phyloP scores from a whole-genome alignment of 1,284 basidiomycete genomes.

The Cryptococcus amylolentus region DNA sequence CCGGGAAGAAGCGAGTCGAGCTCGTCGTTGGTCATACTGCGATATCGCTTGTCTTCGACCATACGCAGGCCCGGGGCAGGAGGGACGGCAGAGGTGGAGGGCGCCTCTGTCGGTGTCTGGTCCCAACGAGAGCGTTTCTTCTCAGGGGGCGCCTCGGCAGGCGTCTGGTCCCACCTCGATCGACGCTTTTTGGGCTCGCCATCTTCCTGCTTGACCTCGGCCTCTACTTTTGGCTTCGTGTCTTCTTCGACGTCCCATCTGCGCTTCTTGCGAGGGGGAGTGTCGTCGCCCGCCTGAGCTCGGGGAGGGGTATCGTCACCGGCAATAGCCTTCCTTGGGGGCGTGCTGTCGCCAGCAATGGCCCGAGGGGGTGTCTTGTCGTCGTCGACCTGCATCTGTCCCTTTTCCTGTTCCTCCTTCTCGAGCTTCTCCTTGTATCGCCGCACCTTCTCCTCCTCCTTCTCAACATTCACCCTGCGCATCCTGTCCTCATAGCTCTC shows the following conservation, averaged over 20 bases:
- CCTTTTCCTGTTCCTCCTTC: conserved; percentile 69
- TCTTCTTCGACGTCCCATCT: conserved; percentile 71
- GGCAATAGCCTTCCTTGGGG: conserved; percentile 19
- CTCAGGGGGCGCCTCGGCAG: conserved; percentile 64
- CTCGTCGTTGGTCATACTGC: conserved; percentile 92
- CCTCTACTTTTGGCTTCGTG: conserved; percentile 50
- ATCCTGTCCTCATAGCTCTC: conserved; percentile 92
- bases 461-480: conserved; percentile 84
- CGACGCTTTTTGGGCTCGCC: conserved; percentile 79
- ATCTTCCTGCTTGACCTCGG: conserved; percentile 56
- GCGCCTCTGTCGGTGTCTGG: conserved; percentile 44
- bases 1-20: conserved; percentile 85
- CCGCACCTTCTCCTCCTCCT: conserved; percentile 84
- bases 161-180: conserved; percentile 95
- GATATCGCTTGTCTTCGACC: conserved; percentile 93
- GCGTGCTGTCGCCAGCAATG: conserved; percentile 29
- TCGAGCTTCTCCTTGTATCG: conserved; percentile 79
- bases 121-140: conserved; percentile 66
- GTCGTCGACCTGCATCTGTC: conserved; percentile 56
- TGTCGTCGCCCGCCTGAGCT: conserved; percentile 17
- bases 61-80: conserved; percentile 61
- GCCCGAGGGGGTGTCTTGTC: conserved; percentile 78
- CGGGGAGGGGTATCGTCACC: conserved; percentile 38
- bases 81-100: conserved; percentile 28
- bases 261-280: conserved; percentile 60